Conservation (phyloP, 2,329 filamentous ascomycete genomes). For the Endoconidiophora laricicola region DNA sequence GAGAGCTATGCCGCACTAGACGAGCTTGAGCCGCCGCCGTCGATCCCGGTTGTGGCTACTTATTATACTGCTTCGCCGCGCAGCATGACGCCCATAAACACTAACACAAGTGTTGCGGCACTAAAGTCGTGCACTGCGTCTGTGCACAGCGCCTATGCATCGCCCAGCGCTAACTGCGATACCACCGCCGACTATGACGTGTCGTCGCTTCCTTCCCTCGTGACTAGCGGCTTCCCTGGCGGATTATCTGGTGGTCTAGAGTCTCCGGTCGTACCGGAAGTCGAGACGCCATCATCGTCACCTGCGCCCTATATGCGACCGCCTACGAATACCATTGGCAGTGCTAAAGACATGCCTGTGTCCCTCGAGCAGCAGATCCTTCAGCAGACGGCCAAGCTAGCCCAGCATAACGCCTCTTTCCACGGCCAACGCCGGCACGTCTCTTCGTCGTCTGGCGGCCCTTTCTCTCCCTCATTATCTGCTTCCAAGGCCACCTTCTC, state of each 20-base stretch:
- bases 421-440: background rate
- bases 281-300: slow-evolving; percentile 1
- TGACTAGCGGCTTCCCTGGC: background rate
- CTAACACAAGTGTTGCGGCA: background rate
- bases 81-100: no score
- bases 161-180: background rate
- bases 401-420: slow-evolving; percentile 4
- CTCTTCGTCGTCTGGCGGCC: background rate
- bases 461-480: background rate
- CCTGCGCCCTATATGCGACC: background rate
- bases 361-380: slow-evolving; percentile 3
- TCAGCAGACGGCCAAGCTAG: slow-evolving; percentile 5
- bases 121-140: slow-evolving; percentile 3
- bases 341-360: background rate
- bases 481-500: background rate
- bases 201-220: background rate
- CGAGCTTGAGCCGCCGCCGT: slow-evolving; percentile 3
- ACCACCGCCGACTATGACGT: background rate
- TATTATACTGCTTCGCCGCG: background rate
- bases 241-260: no score
- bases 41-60: background rate
- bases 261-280: slow-evolving; percentile 1
- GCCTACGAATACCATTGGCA: background rate
- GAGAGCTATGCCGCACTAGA: background rate
- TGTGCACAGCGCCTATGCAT: background rate